Conservation (phyloP, 2,329 filamentous ascomycete species). For the Alternaria sp. region DNA sequence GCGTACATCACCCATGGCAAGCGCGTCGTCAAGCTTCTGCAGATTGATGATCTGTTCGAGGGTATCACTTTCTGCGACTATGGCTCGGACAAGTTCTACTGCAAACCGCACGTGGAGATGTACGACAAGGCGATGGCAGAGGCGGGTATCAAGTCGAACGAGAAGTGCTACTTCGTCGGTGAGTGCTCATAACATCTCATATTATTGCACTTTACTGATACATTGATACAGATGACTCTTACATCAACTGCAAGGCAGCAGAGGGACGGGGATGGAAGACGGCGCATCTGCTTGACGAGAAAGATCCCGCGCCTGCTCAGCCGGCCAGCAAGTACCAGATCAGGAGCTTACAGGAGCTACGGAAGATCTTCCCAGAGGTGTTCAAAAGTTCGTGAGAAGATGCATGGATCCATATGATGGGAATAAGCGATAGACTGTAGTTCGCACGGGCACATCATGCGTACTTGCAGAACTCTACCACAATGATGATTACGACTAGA, state of each 20-base stretch:
- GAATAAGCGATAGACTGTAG: not conserved
- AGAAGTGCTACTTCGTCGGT: constrained; percentile 94
- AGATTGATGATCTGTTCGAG: constrained; percentile 88
- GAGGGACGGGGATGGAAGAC: constrained; percentile 84
- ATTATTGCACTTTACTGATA: constrained; percentile 14
- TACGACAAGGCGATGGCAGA: constrained; percentile 88
- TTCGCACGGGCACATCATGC: not conserved
- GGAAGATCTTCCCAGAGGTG: constrained; percentile 78
- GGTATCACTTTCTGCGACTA: constrained; percentile 97
- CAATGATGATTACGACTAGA: not conserved
- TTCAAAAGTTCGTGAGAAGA: constrained; percentile 66
- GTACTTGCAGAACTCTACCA: not conserved
- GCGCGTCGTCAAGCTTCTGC: constrained; percentile 79
- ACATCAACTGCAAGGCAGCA: constrained; percentile 78
- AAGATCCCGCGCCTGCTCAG: constrained; percentile 65
- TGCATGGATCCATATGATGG: not conserved
- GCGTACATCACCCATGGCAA: constrained; percentile 89
- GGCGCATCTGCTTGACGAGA: constrained; percentile 83
- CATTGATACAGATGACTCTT: constrained; percentile 76
- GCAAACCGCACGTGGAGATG: constrained; percentile 85
- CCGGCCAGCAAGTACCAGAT: constrained; percentile 79
- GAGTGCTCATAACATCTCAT: constrained; percentile 45
- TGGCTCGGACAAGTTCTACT: constrained; percentile 71
- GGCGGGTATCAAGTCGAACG: constrained; percentile 70
- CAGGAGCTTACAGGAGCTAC: constrained; percentile 75